Evolutionary conservation across 306 rosid genomes (phyloP).

Genomic region (Medicago arabica): DNA sequence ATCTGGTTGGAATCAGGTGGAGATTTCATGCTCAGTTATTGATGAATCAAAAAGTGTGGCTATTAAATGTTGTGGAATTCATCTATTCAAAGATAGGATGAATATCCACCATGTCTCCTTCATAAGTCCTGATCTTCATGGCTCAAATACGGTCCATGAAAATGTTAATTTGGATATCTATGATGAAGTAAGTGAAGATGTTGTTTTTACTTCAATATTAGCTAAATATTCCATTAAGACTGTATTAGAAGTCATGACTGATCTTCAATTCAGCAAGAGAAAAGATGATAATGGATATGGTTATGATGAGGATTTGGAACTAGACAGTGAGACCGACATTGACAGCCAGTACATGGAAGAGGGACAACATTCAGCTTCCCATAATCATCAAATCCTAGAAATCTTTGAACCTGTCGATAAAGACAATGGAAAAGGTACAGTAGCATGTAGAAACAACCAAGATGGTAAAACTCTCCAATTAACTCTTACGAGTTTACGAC

Average conservation of each 20-base stretch:
- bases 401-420: background rate
- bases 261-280: slow-evolving; percentile 16
- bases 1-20: slow-evolving; percentile 41
- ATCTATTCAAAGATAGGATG: slow-evolving; percentile 40
- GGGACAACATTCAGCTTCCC: slow-evolving; percentile 32
- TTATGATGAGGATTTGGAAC: slow-evolving; percentile 11
- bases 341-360: slow-evolving; percentile 13
- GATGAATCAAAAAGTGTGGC: background rate
- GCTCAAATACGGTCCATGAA: slow-evolving; percentile 27
- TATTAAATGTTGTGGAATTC: slow-evolving; percentile 42
- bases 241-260: slow-evolving; percentile 10
- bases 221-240: slow-evolving; percentile 14
- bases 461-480: background rate
- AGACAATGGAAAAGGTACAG: slow-evolving; percentile 24
- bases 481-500: background rate
- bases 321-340: slow-evolving; percentile 11
- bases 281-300: background rate
- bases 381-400: slow-evolving; percentile 9
- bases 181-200: slow-evolving; percentile 36
- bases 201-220: slow-evolving; percentile 10
- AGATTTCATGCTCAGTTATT: slow-evolving; percentile 28
- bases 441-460: background rate
- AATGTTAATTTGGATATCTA: slow-evolving; percentile 26
- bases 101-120: slow-evolving; percentile 38
- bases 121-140: slow-evolving; percentile 29